A percentile compares a stretch with the other conserved stretches of the same genome.
These are phyloP conservation scores for Coffea canephora DNA, from an alignment of 257 asterid species.

Conservation along the genomic window DNA sequence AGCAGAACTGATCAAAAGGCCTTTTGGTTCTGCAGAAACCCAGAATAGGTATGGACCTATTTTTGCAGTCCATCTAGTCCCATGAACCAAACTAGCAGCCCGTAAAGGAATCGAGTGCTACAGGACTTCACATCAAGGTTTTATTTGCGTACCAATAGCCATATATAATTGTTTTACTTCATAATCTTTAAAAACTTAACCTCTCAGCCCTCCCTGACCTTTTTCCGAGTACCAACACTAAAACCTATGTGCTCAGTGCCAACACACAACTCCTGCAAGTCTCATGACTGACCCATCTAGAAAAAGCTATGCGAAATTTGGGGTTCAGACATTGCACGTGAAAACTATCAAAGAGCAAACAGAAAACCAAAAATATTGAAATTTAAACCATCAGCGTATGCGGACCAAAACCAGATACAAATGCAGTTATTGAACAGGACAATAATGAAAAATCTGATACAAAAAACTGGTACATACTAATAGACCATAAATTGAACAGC, in stretches of 20 bases:
- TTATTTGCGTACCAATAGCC: background rate
- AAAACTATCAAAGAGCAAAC: background rate
- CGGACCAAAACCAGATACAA: background rate
- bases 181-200: background rate
- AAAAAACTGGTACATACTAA: background rate
- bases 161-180: background rate
- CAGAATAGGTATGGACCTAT: background rate
- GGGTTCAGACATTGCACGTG: background rate
- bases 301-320: background rate
- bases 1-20: background rate
- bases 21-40: background rate
- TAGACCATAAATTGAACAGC: background rate
- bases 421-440: background rate
- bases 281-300: background rate
- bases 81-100: background rate
- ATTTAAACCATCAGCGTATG: background rate
- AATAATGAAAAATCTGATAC: background rate
- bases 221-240: background rate
- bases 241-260: background rate
- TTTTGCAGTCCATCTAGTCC: background rate
- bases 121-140: background rate
- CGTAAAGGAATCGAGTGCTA: background rate
- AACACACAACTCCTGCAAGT: background rate
- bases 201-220: background rate
- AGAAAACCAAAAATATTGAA: background rate